A percentile compares a stretch with the other conserved stretches of the same genome.
phyloP scores from a whole-genome alignment of 2,329 filamentous ascomycete genomes.

The Fusarium concolor region DNA sequence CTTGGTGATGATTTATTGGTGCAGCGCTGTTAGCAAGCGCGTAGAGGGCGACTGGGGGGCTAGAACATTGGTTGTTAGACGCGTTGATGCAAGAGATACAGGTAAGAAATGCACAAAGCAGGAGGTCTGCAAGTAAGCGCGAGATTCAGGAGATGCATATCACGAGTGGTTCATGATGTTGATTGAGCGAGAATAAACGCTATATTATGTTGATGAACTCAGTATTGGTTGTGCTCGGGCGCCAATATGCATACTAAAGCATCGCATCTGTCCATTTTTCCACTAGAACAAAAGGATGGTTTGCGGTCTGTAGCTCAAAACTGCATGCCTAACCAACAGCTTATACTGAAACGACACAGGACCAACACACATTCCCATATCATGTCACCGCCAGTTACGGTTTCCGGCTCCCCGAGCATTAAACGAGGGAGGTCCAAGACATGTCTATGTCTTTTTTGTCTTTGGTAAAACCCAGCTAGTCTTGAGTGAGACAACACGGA shows the following conservation, averaged over 20 bases:
- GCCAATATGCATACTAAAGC: conserved; percentile 12
- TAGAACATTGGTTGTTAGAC: conserved; percentile 30
- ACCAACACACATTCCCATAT: conserved; percentile 13
- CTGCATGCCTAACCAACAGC: not conserved
- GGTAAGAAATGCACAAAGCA: not conserved
- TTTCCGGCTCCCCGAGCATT: conserved; percentile 7
- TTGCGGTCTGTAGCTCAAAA: not conserved
- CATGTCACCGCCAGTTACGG: not conserved
- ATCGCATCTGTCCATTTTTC: not conserved
- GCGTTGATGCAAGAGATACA: conserved; percentile 26
- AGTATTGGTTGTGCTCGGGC: conserved; percentile 2
- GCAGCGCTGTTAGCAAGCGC: conserved; percentile 31
- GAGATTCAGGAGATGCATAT: conserved; percentile 25
- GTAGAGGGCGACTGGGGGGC: conserved; percentile 34
- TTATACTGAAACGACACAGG: conserved; percentile 14
- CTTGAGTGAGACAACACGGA: conserved; percentile 32
- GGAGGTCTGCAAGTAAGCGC: conserved; percentile 17
- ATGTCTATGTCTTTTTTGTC: conserved; percentile 11
- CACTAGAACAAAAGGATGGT: not conserved
- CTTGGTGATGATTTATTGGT: conserved; percentile 15
- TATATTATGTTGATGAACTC: not conserved
- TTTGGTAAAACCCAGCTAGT: conserved; percentile 8
- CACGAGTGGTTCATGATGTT: conserved; percentile 7
- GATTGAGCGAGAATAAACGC: not conserved
- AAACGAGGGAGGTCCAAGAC: conserved; percentile 29